These are phyloP conservation scores for Petunia secreta DNA, from an alignment of 257 asterid species.

Conservation along the genomic window DNA sequence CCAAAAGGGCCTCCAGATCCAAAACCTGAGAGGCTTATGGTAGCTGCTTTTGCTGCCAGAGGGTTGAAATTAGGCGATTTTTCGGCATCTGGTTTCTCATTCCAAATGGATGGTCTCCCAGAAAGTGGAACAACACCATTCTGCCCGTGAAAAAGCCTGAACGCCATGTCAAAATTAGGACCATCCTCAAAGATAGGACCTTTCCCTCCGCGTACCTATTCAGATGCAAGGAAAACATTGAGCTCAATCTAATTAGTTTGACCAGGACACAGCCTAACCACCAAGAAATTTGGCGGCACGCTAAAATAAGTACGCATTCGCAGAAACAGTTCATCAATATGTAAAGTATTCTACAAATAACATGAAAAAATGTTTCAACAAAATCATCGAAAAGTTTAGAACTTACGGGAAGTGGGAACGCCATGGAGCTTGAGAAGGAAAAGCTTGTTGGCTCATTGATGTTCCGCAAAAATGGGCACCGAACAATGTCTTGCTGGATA, in stretches of 20 bases:
- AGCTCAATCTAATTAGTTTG: neutral
- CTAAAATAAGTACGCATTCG: too few relatives aligned
- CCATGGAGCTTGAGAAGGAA: constrained; percentile 63
- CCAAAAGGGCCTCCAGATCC: constrained; percentile 85
- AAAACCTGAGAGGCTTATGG: constrained; percentile 83
- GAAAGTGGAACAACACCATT: constrained; percentile 89
- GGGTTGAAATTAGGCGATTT: constrained; percentile 72
- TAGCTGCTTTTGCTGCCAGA: constrained; percentile 88
- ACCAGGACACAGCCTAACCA: too few relatives aligned
- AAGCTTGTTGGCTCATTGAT: constrained; percentile 84
- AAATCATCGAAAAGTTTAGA: too few relatives aligned
- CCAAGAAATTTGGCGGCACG: too few relatives aligned
- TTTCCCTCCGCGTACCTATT: constrained; percentile 58
- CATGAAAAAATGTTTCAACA: too few relatives aligned
- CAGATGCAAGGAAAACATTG: constrained; percentile 25
- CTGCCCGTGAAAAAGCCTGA: constrained; percentile 91
- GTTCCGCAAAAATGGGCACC: constrained; percentile 90
- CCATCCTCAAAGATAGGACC: constrained; percentile 98
- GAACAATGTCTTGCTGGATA: constrained; percentile 54
- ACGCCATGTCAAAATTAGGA: constrained; percentile 85
- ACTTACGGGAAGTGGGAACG: constrained; percentile 64
- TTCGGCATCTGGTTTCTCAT: constrained; percentile 52
- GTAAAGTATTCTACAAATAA: too few relatives aligned
- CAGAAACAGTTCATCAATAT: too few relatives aligned
- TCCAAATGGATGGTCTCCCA: constrained; percentile 47